A percentile compares a stretch with the other conserved stretches of the same genome.
phyloP scores from a whole-genome alignment of 176 grass and related monocot species.

The Coix lacrymajobi region DNA sequence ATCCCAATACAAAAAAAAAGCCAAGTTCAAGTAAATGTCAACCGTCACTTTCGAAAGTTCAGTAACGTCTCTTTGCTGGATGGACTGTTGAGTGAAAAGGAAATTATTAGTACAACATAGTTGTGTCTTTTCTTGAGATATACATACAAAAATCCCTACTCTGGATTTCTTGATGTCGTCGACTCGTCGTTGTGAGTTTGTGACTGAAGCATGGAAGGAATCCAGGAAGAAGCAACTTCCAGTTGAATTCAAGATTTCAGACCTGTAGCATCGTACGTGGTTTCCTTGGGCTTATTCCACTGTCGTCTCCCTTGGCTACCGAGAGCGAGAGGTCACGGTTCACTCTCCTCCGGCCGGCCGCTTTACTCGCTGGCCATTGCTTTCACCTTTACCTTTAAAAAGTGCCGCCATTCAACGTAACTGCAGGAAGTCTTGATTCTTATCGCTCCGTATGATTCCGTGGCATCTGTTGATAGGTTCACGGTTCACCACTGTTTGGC shows the following conservation, averaged over 20 bases:
- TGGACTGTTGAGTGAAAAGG: too few species aligned
- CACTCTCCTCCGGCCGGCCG: not conserved
- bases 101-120: not conserved
- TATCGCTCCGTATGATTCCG: not conserved
- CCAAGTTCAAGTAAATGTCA: not conserved
- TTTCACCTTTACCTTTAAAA: too few species aligned
- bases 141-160: too few species aligned
- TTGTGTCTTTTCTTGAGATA: too few species aligned
- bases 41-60: not conserved
- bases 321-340: not conserved
- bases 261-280: not conserved
- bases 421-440: not conserved
- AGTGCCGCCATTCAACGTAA: not conserved
- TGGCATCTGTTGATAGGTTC: not conserved
- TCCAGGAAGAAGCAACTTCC: not conserved
- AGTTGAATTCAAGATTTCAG: not conserved
- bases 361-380: not conserved
- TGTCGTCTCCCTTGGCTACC: not conserved
- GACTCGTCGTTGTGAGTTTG: too few species aligned
- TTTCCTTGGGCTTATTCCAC: not conserved
- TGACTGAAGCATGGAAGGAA: not conserved
- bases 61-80: not conserved
- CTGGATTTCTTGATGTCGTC: too few species aligned
- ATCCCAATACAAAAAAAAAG: not conserved
- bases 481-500: not conserved